A percentile compares a stretch with the other conserved stretches of the same genome.
Evolutionary conservation across 192 early-diverging fungal genomes (phyloP).

Genomic region (Cladochytrium replicatum): DNA sequence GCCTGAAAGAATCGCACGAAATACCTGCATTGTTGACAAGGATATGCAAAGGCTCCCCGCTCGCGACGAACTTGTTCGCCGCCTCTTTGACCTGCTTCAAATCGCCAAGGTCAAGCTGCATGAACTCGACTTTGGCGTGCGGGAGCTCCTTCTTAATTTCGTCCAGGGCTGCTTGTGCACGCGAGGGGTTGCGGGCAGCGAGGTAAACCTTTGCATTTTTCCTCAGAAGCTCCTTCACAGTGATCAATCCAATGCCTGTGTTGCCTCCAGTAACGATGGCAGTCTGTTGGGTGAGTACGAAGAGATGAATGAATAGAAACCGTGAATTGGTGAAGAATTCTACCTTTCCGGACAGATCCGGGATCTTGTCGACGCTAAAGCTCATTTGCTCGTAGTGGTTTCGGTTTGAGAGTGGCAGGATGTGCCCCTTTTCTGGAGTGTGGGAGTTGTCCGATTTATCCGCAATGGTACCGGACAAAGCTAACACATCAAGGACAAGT

Average conservation of each 20-base stretch:
- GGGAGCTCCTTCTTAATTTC: slow-evolving; percentile 12
- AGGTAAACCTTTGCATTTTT: slow-evolving; percentile 9
- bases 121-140: slow-evolving; percentile 21
- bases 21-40: slow-evolving; percentile 52
- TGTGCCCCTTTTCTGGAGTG: too few species aligned
- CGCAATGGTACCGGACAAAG: too few species aligned
- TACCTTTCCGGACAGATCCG: too few species aligned
- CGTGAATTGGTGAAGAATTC: too few species aligned
- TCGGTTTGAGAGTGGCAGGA: too few species aligned
- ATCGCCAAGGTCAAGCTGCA: slow-evolving; percentile 19
- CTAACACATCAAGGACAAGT: too few species aligned
- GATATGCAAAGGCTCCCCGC: slow-evolving; percentile 30
- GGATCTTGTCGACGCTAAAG: too few species aligned
- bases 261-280: slow-evolving; percentile 23
- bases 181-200: not conserved
- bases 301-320: too few species aligned
- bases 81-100: slow-evolving; percentile 12
- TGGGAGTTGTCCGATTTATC: too few species aligned
- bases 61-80: not conserved
- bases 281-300: too few species aligned
- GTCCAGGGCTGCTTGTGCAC: slow-evolving; percentile 10
- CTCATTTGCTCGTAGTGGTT: too few species aligned
- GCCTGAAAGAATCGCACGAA: slow-evolving; percentile 11
- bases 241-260: slow-evolving; percentile 16
- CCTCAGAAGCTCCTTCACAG: slow-evolving; percentile 2